phyloP scores from a whole-genome alignment of 257 asterid genomes.

The Salvia hispanica region DNA sequence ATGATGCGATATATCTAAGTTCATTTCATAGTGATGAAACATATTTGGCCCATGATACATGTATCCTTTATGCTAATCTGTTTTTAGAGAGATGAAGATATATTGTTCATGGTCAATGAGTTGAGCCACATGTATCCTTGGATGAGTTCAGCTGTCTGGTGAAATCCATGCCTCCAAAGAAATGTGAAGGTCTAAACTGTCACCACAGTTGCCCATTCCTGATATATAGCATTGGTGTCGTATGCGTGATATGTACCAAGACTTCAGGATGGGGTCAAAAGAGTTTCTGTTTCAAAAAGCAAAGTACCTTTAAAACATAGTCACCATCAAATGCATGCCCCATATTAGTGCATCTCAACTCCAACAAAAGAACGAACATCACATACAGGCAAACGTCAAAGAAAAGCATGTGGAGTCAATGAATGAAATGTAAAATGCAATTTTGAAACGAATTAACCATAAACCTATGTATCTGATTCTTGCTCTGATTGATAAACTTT shows the following conservation, averaged over 20 bases:
- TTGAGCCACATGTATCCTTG: neutral
- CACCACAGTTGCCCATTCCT: conserved; percentile 9
- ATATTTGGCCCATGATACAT: neutral
- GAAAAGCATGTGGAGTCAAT: neutral
- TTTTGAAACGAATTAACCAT: neutral
- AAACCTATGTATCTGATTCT: too few relatives aligned
- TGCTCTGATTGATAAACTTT: too few relatives aligned
- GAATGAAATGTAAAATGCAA: neutral
- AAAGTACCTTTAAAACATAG: conserved; percentile 8
- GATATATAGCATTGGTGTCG: conserved; percentile 10
- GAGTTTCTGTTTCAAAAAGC: neutral
- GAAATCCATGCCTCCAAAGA: neutral
- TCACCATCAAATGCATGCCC: conserved; percentile 3
- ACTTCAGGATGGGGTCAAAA: neutral
- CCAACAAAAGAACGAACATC: neutral
- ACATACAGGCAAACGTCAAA: neutral
- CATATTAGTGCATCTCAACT: neutral
- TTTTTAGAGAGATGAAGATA: neutral
- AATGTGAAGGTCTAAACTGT: neutral
- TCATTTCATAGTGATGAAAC: conserved; percentile 6
- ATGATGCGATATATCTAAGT: neutral
- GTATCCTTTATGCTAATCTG: neutral
- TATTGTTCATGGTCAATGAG: neutral
- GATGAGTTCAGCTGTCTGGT: conserved; percentile 21
- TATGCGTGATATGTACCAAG: conserved; percentile 12